These are phyloP conservation scores for Ilyonectria sp. DNA, from an alignment of 2,329 filamentous ascomycete species.

Conservation along the genomic window DNA sequence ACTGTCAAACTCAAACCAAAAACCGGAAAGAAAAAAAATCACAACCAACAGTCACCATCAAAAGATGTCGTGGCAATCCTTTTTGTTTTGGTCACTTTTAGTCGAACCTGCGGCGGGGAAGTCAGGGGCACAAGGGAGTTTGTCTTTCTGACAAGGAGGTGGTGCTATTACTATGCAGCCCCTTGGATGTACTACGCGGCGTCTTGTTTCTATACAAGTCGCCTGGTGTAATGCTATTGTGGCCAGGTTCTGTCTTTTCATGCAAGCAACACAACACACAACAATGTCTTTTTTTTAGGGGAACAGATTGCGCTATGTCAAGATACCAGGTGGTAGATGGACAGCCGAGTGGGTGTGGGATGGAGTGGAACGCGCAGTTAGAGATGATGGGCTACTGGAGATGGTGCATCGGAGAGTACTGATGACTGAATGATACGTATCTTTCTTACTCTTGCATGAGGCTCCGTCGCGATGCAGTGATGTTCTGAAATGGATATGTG, in stretches of 20 bases:
- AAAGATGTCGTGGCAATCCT: constrained; percentile 29
- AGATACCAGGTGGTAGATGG: constrained; percentile 27
- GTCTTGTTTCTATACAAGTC: constrained; percentile 32
- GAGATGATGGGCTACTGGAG: constrained; percentile 39
- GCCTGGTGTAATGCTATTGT: constrained; percentile 42
- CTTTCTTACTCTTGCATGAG: constrained; percentile 32
- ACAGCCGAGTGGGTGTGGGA: not conserved
- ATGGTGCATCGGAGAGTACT: constrained; percentile 35
- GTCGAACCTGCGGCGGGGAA: constrained; percentile 37
- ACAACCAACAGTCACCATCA: constrained; percentile 29
- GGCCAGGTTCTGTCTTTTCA: constrained; percentile 32
- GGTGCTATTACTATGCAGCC: constrained; percentile 24
- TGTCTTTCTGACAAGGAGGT: constrained; percentile 35
- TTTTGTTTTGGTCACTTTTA: constrained; percentile 36
- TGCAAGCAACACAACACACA: constrained; percentile 17
- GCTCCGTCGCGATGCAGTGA: not conserved
- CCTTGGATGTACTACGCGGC: constrained; percentile 25
- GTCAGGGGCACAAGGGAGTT: constrained; percentile 42
- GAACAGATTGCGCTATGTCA: constrained; percentile 36
- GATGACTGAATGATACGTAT: constrained; percentile 50
- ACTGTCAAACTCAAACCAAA: constrained; percentile 34
- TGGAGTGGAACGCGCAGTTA: constrained; percentile 36
- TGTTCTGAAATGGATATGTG: not conserved
- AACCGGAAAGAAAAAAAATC: constrained; percentile 37
- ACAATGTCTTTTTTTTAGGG: constrained; percentile 24